These are phyloP conservation scores for Didymella glomerata DNA, from an alignment of 2,329 filamentous ascomycete genomes.

Conservation along the genomic window DNA sequence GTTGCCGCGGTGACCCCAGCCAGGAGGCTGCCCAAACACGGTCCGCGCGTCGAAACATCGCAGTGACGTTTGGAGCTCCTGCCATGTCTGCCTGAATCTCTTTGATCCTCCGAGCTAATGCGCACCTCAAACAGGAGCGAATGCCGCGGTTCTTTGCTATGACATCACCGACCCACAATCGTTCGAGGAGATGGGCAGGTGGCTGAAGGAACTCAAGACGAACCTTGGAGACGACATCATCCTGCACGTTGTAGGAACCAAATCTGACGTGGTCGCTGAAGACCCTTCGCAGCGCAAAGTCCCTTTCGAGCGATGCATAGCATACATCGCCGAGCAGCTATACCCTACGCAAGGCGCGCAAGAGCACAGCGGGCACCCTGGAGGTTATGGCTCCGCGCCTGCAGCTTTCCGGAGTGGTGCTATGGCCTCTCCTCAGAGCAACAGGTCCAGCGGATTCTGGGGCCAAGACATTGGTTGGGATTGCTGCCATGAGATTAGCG, in stretches of 20 bases:
- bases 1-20: constrained; percentile 11
- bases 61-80: constrained; percentile 11
- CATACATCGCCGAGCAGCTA: constrained; percentile 91
- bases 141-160: constrained; percentile 93
- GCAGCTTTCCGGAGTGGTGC: constrained; percentile 54
- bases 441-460: constrained; percentile 79
- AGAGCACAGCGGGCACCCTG: constrained; percentile 30
- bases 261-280: constrained; percentile 81
- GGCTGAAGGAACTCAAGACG: constrained; percentile 83
- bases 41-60: constrained; percentile 3
- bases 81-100: neutral
- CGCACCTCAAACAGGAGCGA: constrained; percentile 67
- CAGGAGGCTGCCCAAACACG: constrained; percentile 22
- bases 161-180: constrained; percentile 87
- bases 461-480: constrained; percentile 95
- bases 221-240: constrained; percentile 81
- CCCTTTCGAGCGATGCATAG: constrained; percentile 93
- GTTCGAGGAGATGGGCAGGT: constrained; percentile 91
- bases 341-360: constrained; percentile 68
- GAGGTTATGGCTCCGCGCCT: constrained; percentile 37
- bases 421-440: constrained; percentile 57
- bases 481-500: constrained; percentile 95
- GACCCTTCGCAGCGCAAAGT: constrained; percentile 83
- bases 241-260: constrained; percentile 88
- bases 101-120: neutral